Evolutionary conservation across 169 alveolate genomes (phyloP).

Genomic region (Plasmodium knowlesi): DNA sequence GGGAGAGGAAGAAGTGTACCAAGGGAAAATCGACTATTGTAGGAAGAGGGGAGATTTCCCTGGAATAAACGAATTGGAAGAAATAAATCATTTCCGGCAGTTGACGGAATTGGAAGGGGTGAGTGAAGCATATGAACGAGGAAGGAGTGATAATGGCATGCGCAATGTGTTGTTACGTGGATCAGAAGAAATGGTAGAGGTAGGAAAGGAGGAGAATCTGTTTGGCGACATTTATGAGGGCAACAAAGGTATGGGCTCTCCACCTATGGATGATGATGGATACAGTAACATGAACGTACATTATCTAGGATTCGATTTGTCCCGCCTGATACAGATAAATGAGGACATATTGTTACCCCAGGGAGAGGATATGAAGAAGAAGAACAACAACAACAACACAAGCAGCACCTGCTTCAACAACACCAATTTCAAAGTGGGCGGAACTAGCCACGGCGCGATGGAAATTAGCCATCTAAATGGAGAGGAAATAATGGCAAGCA

Average conservation of each 20-base stretch:
- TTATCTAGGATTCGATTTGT: slow-evolving; percentile 61
- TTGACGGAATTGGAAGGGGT: neutral
- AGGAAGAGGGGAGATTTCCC: neutral
- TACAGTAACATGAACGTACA: slow-evolving; percentile 57
- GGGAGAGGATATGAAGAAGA: neutral
- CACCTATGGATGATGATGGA: neutral
- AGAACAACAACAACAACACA: neutral
- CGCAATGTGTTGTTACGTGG: neutral
- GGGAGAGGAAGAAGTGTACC: neutral
- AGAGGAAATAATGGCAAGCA: neutral
- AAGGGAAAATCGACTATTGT: neutral
- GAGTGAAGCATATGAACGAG: neutral
- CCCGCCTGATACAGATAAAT: slow-evolving; percentile 52
- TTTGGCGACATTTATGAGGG: neutral
- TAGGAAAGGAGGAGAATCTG: slow-evolving; percentile 15
- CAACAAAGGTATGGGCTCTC: neutral
- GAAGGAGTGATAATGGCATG: neutral
- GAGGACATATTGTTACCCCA: slow-evolving; percentile 29
- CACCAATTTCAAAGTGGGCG: neutral
- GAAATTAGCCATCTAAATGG: neutral
- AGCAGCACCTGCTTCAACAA: neutral
- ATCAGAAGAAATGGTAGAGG: neutral
- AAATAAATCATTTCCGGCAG: neutral
- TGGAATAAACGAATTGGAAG: neutral
- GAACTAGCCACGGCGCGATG: neutral